A percentile compares a stretch with the other conserved stretches of the same genome.
Evolutionary conservation across 1,284 basidiomycete genomes (phyloP).

Genomic region (Cystobasidium pallidum): DNA sequence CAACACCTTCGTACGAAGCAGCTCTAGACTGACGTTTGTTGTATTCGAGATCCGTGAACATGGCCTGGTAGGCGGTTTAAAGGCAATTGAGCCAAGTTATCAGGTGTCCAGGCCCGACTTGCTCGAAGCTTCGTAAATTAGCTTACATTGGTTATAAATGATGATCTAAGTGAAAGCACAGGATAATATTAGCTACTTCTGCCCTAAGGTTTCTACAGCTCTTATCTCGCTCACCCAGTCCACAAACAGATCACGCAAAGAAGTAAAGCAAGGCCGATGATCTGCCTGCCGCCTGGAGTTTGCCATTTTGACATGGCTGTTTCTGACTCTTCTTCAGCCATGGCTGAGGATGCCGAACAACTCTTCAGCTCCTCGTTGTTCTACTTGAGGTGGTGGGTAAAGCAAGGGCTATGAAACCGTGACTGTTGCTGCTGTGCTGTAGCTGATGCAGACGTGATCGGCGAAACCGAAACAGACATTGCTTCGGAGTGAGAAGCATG

Average conservation of each 20-base stretch:
- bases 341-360: not conserved
- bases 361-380: not conserved
- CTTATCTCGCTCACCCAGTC: slow-evolving; percentile 60
- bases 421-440: too few relatives aligned
- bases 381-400: slow-evolving; percentile 3
- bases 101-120: not conserved
- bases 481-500: not conserved
- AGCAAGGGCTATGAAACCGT: not conserved
- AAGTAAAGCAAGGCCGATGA: slow-evolving; percentile 71
- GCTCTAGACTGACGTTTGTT: slow-evolving; percentile 51
- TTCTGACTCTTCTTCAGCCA: slow-evolving; percentile 13
- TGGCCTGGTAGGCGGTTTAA: slow-evolving; percentile 36
- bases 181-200: not conserved
- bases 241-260: slow-evolving; percentile 80
- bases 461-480: not conserved
- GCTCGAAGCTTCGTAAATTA: not conserved
- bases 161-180: slow-evolving; percentile 35
- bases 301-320: slow-evolving; percentile 1
- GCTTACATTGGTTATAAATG: slow-evolving; percentile 50
- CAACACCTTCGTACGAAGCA: not conserved
- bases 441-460: slow-evolving; percentile 2
- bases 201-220: not conserved
- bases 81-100: slow-evolving; percentile 8
- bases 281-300: slow-evolving; percentile 21
- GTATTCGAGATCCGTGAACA: slow-evolving; percentile 52